Evolutionary conservation across 306 rosid genomes (phyloP).

Genomic region (Neltuma alba): DNA sequence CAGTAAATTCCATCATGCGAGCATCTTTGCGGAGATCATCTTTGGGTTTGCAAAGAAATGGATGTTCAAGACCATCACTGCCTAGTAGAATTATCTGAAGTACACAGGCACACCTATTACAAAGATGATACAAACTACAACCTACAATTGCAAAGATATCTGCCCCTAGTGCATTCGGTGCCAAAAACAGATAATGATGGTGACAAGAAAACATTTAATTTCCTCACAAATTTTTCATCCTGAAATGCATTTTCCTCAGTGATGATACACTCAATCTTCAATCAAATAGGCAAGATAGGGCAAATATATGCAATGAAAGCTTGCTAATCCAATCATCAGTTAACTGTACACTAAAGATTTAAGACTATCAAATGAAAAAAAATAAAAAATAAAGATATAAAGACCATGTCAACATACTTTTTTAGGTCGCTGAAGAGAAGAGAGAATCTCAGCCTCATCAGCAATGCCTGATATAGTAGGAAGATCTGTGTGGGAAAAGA

Average conservation of each 20-base stretch:
- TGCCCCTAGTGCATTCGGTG: neutral
- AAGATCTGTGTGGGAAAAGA: conserved; percentile 83
- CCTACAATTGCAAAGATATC: neutral
- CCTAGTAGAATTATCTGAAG: conserved; percentile 87
- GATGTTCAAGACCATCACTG: conserved; percentile 88
- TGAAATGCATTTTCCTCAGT: conserved; percentile 15
- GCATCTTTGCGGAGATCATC: conserved; percentile 99
- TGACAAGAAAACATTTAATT: neutral
- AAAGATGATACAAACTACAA: conserved; percentile 29
- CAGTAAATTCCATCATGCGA: conserved; percentile 99
- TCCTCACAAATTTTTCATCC: neutral
- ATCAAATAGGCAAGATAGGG: neutral
- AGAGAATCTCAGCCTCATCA: conserved; percentile 97
- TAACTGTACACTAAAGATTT: conserved; percentile 25
- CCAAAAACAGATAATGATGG: neutral
- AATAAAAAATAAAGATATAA: neutral
- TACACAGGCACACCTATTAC: conserved; percentile 28
- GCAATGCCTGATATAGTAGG: conserved; percentile 89
- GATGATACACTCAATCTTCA: conserved; percentile 24
- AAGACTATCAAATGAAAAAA: conserved; percentile 8
- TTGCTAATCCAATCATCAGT: neutral
- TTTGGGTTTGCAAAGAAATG: conserved; percentile 96
- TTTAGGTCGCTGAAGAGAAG: conserved; percentile 97
- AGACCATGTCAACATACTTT: conserved; percentile 55
- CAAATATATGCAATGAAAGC: neutral